These are phyloP conservation scores for Blastocystis sp. DNA, from an alignment of 352 stramenopile genomes.

Conservation along the genomic window DNA sequence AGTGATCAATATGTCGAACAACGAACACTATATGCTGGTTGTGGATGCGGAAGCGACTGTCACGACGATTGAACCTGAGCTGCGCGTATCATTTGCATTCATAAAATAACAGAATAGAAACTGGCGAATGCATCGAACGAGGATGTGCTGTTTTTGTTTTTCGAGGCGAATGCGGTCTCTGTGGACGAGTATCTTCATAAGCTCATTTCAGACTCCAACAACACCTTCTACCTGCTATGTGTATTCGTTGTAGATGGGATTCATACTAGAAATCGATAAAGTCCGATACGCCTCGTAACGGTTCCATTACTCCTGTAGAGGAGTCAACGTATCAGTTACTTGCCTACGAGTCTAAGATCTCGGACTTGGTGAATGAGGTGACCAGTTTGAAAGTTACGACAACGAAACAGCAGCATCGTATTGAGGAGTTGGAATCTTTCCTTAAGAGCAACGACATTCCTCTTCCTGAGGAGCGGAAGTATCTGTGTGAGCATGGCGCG, in stretches of 20 bases:
- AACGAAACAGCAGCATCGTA: neutral
- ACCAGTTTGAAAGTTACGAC: neutral
- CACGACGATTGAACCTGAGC: neutral
- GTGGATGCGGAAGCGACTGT: slow-evolving; percentile 9
- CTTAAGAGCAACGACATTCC: neutral
- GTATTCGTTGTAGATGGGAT: neutral
- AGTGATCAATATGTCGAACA: slow-evolving; percentile 31
- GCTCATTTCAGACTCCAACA: slow-evolving; percentile 10
- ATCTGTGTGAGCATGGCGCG: neutral
- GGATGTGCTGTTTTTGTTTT: neutral
- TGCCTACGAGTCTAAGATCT: slow-evolving; percentile 15
- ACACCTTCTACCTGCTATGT: slow-evolving; percentile 49
- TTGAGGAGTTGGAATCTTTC: neutral
- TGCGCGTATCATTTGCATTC: neutral
- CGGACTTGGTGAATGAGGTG: neutral
- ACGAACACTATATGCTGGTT: slow-evolving; percentile 45
- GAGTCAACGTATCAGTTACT: neutral
- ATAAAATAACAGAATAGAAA: neutral
- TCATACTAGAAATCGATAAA: neutral
- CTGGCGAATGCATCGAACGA: neutral
- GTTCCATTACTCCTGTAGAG: neutral
- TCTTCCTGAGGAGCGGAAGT: slow-evolving; percentile 4
- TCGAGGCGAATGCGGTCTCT: neutral
- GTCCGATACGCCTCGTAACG: neutral
- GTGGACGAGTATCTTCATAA: slow-evolving; percentile 6